Conservation (phyloP, 257 asterid species). For the Jacaranda mimosifolia region DNA sequence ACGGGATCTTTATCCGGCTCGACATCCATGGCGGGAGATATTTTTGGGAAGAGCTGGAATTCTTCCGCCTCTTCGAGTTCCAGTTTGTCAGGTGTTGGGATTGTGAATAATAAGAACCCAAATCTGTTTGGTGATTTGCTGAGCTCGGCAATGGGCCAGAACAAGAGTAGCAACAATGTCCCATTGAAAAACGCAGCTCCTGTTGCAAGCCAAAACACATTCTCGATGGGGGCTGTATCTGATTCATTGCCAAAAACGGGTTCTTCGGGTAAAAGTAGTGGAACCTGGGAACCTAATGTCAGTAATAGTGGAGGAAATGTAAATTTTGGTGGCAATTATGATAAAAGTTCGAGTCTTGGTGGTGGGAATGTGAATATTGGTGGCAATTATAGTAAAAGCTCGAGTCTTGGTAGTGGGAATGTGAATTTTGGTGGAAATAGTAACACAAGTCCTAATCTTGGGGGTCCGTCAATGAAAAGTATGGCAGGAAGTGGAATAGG, state of each 20-base stretch:
- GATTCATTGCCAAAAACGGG: constrained; percentile 74
- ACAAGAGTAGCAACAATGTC: constrained; percentile 62
- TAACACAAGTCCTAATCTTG: constrained; percentile 53
- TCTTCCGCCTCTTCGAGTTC: constrained; percentile 56
- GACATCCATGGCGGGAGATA: constrained; percentile 91
- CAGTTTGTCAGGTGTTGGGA: constrained; percentile 40
- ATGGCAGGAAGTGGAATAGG: constrained; percentile 62
- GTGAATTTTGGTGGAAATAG: constrained; percentile 55
- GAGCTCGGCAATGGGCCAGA: constrained; percentile 70
- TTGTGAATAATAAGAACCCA: constrained; percentile 76
- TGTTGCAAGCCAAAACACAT: constrained; percentile 44
- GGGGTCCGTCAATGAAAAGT: constrained; percentile 64
- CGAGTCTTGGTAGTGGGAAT: constrained; percentile 46
- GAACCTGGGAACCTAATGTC: neutral
- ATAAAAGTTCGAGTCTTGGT: too few species aligned
- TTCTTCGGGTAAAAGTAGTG: neutral
- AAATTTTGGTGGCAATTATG: constrained; percentile 25
- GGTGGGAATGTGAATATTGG: constrained; percentile 52
- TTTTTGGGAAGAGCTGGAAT: constrained; percentile 88
- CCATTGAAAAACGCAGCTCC: constrained; percentile 75
- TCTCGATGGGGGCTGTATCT: constrained; percentile 71
- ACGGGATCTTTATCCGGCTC: constrained; percentile 64
- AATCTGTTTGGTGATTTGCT: constrained; percentile 91
- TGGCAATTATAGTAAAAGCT: constrained; percentile 32
- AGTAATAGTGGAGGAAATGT: constrained; percentile 33